Evolutionary conservation across 2,329 filamentous ascomycete species (phyloP).

Genomic region (Eutypella sp.): DNA sequence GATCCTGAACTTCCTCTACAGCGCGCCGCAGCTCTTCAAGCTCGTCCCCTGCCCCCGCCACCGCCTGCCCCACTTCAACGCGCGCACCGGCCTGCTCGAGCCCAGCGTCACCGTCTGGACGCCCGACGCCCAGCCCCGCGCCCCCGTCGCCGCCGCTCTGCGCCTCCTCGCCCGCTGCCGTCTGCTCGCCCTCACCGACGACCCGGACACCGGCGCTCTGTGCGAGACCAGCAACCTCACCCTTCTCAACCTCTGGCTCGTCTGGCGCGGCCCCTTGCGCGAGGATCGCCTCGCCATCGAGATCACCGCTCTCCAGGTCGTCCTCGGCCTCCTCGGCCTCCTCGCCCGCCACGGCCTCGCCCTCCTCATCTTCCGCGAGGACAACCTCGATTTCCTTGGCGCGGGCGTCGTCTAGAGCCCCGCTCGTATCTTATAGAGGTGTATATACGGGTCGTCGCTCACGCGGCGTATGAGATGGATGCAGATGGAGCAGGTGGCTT

Average conservation of each 20-base stretch:
- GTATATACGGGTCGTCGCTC: too few relatives aligned
- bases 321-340: constrained; percentile 73
- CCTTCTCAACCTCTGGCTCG: constrained; percentile 90
- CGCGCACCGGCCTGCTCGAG: constrained; percentile 77
- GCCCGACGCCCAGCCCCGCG: constrained; percentile 61
- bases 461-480: too few relatives aligned
- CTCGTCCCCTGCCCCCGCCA: constrained; percentile 90
- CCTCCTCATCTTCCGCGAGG: constrained; percentile 80
- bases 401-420: constrained; percentile 25
- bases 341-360: constrained; percentile 84
- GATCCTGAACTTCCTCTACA: constrained; percentile 95
- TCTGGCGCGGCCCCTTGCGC: constrained; percentile 87
- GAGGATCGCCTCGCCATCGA: constrained; percentile 80
- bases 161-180: constrained; percentile 63
- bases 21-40: constrained; percentile 83
- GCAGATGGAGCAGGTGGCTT: too few relatives aligned
- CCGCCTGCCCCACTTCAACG: constrained; percentile 83
- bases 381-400: constrained; percentile 59
- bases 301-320: constrained; percentile 71
- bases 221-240: constrained; percentile 87
- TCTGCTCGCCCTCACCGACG: constrained; percentile 62
- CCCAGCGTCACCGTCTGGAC: constrained; percentile 77
- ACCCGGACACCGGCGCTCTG: constrained; percentile 65
- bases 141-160: constrained; percentile 57
- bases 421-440: too few relatives aligned